phyloP scores from a whole-genome alignment of 352 stramenopile species.

The Globisporangium megalacanthum region DNA sequence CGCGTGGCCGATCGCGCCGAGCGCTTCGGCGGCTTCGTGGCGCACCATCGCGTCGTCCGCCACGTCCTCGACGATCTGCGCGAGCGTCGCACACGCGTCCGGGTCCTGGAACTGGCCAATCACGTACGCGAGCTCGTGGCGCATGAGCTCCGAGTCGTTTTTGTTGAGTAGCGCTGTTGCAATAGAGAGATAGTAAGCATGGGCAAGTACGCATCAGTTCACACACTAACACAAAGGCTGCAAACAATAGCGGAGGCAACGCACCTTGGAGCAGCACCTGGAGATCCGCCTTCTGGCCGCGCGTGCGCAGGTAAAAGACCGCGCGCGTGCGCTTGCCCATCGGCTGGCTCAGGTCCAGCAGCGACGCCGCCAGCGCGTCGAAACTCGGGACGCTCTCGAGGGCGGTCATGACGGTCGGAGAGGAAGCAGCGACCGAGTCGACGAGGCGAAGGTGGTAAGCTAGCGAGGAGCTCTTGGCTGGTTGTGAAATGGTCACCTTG shows the following conservation, averaged over 20 bases:
- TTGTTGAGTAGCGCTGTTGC: conserved; percentile 68
- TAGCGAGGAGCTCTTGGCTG: neutral
- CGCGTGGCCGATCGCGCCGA: conserved; percentile 93
- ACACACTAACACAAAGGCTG: too few relatives aligned
- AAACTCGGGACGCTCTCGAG: conserved; percentile 43
- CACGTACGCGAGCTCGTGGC: conserved; percentile 98
- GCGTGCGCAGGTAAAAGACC: conserved; percentile 89
- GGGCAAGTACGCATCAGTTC: too few relatives aligned
- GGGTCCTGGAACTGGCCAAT: conserved; percentile 96
- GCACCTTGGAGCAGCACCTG: conserved; percentile 57
- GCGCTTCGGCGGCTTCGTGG: conserved; percentile 93
- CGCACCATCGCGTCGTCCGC: conserved; percentile 91
- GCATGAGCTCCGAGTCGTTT: conserved; percentile 91
- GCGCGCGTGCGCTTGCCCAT: conserved; percentile 89
- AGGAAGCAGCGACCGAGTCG: too few relatives aligned
- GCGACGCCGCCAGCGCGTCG: conserved; percentile 42
- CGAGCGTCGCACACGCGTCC: conserved; percentile 68
- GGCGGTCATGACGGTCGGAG: conserved; percentile 9
- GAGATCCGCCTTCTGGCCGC: conserved; percentile 71
- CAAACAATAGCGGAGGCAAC: neutral
- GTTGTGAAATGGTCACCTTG: neutral
- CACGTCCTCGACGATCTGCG: conserved; percentile 76
- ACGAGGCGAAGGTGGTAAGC: neutral
- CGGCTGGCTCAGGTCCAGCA: conserved; percentile 81
- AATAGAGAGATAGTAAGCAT: too few relatives aligned